These are phyloP conservation scores for Colletotrichum gloeosporioides DNA, from an alignment of 2,329 filamentous ascomycete species.

Conservation along the genomic window DNA sequence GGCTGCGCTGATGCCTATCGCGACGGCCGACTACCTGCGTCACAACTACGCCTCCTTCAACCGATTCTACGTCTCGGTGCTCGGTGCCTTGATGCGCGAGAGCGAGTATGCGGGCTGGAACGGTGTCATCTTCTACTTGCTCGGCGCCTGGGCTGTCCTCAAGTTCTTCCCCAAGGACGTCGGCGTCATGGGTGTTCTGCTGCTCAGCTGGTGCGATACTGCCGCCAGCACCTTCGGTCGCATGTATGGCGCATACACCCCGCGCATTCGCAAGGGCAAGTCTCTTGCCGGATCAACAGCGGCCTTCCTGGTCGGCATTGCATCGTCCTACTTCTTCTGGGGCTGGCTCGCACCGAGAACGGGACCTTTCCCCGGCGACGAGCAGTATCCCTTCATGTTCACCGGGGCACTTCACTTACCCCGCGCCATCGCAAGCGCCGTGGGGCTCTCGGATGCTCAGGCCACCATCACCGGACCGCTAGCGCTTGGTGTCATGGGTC, in stretches of 20 bases:
- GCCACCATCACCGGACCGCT: slow-evolving; percentile 70
- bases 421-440: slow-evolving; percentile 54
- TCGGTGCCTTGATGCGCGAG: slow-evolving; percentile 96
- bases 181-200: slow-evolving; percentile 84
- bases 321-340: slow-evolving; percentile 86
- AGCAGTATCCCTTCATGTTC: slow-evolving; percentile 79
- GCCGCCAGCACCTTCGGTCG: slow-evolving; percentile 94
- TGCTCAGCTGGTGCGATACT: slow-evolving; percentile 98
- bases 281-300: slow-evolving; percentile 88
- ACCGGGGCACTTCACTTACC: slow-evolving; percentile 78
- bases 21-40: slow-evolving; percentile 79
- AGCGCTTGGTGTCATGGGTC: slow-evolving; percentile 80
- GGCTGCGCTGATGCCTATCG: slow-evolving; percentile 81
- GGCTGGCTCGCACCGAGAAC: slow-evolving; percentile 78
- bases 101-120: slow-evolving; percentile 95
- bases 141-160: slow-evolving; percentile 87
- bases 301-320: slow-evolving; percentile 82
- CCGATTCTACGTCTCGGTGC: slow-evolving; percentile 79
- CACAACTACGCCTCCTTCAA: slow-evolving; percentile 86
- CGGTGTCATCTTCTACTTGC: slow-evolving; percentile 94
- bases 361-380: slow-evolving; percentile 72
- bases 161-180: slow-evolving; percentile 93
- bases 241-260: slow-evolving; percentile 88
- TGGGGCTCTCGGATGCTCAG: slow-evolving; percentile 66
- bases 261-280: slow-evolving; percentile 84